Conservation (phyloP, 805 yeast species). For the Candida schatavii region DNA sequence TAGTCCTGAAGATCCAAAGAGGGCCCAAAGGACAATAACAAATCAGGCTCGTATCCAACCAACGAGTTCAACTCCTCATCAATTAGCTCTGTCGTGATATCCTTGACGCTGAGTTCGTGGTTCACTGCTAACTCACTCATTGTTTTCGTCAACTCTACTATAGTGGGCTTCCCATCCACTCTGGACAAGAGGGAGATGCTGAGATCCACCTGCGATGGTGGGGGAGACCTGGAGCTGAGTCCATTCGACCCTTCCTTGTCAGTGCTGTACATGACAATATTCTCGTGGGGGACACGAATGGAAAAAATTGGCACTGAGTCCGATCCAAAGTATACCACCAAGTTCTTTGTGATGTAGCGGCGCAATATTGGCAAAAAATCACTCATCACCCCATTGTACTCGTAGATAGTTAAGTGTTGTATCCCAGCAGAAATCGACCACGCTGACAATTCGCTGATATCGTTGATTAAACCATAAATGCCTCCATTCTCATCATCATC, state of each 20-base stretch:
- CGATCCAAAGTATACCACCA: constrained; percentile 73
- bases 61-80: constrained; percentile 71
- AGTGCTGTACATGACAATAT: constrained; percentile 44
- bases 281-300: constrained; percentile 67
- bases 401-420: constrained; percentile 69
- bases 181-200: constrained; percentile 65
- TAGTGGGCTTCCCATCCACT: constrained; percentile 85
- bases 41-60: constrained; percentile 92
- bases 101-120: constrained; percentile 58
- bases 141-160: constrained; percentile 83
- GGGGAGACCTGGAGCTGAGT: constrained; percentile 20
- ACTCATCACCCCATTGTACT: constrained; percentile 68
- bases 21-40: constrained; percentile 83
- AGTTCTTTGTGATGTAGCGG: constrained; percentile 52
- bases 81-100: constrained; percentile 71
- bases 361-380: constrained; percentile 50
- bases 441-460: constrained; percentile 71
- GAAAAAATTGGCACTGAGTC: constrained; percentile 60
- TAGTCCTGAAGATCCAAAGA: constrained; percentile 84
- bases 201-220: constrained; percentile 44
- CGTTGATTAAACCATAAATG: constrained; percentile 71
- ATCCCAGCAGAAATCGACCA: constrained; percentile 94
- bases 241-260: constrained; percentile 22
- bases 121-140: constrained; percentile 71
- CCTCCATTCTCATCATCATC: constrained; percentile 91